Evolutionary conservation across 306 rosid genomes (phyloP), one percentile per base, ranked within the genome.

Genomic region (Echinosophora koreensis): DNA sequence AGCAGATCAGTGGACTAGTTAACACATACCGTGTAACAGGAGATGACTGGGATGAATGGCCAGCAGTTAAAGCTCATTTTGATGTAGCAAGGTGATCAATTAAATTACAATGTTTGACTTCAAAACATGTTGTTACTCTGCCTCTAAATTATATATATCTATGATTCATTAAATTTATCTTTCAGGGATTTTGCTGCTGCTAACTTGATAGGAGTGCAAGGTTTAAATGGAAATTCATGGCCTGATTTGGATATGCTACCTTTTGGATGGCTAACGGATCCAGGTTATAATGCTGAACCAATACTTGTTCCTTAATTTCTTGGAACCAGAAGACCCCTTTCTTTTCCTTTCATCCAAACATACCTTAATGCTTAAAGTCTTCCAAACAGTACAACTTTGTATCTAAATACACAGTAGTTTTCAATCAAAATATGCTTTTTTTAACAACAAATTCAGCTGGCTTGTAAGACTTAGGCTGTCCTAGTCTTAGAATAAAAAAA

Each of bases 211-310:
- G 97, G 96, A 60, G 78, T 65, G 38, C 4, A 71, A 4, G 95
- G 95, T 66, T 64, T 92, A 63, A 72, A 78, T 69, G 97, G 95
- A 65, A 78, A 83, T 13, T 92, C 95, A 17, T 92, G 91, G 91
- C 97, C 97, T 30, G 95, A 92, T 84, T 82, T 90, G 83, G 95
- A 92, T 71, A 90, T 92, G 97, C 85, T 92, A 13, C 97, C 97
- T 12, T 66, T 92, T 61, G 95, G 95, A 74, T 85, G 90, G 93
- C 86, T 92, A 42, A 89, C 95, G 16, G 89, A 89, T 52, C 65
- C 90, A 87, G 97, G 97, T 89, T 54, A 78, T 18, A 62, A 68
- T 51, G 65, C 55, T 52, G 35, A 51, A 12, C 60, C 42, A n/a
- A 65, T 22, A 16, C 8, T 49, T 65, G 46, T 49, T 27, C 39